Evolutionary conservation across 495 filamentous ascomycete species (phyloP).

Genomic region (Melanomma pulvis-pyrius): DNA sequence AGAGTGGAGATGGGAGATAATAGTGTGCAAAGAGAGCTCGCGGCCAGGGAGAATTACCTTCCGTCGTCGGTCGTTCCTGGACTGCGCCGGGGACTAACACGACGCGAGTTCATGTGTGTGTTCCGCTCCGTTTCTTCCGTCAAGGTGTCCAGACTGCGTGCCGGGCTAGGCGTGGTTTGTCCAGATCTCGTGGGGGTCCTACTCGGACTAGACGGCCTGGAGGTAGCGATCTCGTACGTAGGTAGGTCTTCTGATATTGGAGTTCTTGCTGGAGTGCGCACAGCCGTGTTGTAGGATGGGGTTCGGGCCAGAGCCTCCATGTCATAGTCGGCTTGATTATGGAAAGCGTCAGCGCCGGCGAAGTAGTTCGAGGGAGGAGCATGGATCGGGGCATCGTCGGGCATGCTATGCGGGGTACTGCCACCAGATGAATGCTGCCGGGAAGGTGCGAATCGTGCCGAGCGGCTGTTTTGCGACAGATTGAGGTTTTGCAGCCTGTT

Average conservation of each 20-base stretch:
- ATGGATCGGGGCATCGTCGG: slow-evolving; percentile 7
- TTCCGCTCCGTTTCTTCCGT: slow-evolving; percentile 35
- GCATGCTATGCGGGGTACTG: slow-evolving; percentile 28
- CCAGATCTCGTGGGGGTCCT: slow-evolving; percentile 5
- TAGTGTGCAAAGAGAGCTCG: neutral
- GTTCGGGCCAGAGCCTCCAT: slow-evolving; percentile 43
- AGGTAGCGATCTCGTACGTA: slow-evolving; percentile 47
- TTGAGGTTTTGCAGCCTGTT: slow-evolving; percentile 42
- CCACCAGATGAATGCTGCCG: slow-evolving; percentile 23
- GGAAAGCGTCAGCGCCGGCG: slow-evolving; percentile 15
- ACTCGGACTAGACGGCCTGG: slow-evolving; percentile 42
- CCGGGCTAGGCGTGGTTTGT: slow-evolving; percentile 14
- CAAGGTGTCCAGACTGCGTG: slow-evolving; percentile 32
- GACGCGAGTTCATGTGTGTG: slow-evolving; percentile 30
- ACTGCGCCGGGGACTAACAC: slow-evolving; percentile 8
- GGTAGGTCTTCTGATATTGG: slow-evolving; percentile 41
- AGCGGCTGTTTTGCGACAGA: slow-evolving; percentile 29
- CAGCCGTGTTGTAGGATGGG: slow-evolving; percentile 48
- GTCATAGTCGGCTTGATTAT: slow-evolving; percentile 33
- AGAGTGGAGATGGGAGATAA: slow-evolving; percentile 2
- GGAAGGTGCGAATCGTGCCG: slow-evolving; percentile 9
- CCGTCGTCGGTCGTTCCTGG: slow-evolving; percentile 19
- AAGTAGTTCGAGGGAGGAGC: slow-evolving; percentile 20
- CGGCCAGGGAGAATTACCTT: slow-evolving; percentile 22
- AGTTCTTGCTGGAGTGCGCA: slow-evolving; percentile 41